Percentiles rank a stretch among this genome's conserved stretches.
phyloP scores from a whole-genome alignment of 345 rosid species.

The Zanthoxylum bungeanum region DNA sequence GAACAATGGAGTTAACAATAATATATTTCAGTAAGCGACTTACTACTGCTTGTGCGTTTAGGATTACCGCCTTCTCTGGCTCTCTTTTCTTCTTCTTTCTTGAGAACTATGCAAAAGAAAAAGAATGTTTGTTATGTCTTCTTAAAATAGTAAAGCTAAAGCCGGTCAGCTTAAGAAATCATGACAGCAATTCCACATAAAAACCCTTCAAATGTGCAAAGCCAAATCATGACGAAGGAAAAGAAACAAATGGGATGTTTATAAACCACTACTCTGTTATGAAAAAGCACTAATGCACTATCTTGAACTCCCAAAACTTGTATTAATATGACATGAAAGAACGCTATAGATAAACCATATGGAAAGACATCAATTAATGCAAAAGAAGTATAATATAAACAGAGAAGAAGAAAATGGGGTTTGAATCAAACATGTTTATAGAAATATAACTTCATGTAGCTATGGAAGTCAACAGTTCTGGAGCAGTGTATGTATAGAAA shows the following conservation, averaged over 20 bases:
- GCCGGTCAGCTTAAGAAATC: neutral
- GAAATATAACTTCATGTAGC: neutral
- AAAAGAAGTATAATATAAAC: neutral
- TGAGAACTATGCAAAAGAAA: constrained; percentile 45
- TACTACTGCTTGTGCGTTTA: constrained; percentile 41
- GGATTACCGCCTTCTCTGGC: constrained; percentile 55
- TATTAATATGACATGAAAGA: neutral
- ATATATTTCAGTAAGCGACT: constrained; percentile 17
- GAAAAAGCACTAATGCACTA: neutral
- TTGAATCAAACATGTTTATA: neutral
- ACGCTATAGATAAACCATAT: neutral
- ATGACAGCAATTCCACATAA: neutral
- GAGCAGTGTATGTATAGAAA: neutral
- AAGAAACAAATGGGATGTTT: neutral
- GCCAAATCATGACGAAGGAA: neutral
- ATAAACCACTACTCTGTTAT: neutral
- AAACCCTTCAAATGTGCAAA: neutral
- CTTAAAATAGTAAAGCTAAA: neutral
- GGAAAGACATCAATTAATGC: neutral
- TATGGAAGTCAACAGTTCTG: neutral
- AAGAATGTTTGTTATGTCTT: constrained; percentile 2
- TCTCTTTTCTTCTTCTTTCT: constrained; percentile 85
- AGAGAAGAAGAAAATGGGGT: neutral
- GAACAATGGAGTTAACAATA: neutral
- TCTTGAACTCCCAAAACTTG: neutral